Evolutionary conservation across 2,329 filamentous ascomycete species (phyloP).

Genomic region (Penicillium glabrum): DNA sequence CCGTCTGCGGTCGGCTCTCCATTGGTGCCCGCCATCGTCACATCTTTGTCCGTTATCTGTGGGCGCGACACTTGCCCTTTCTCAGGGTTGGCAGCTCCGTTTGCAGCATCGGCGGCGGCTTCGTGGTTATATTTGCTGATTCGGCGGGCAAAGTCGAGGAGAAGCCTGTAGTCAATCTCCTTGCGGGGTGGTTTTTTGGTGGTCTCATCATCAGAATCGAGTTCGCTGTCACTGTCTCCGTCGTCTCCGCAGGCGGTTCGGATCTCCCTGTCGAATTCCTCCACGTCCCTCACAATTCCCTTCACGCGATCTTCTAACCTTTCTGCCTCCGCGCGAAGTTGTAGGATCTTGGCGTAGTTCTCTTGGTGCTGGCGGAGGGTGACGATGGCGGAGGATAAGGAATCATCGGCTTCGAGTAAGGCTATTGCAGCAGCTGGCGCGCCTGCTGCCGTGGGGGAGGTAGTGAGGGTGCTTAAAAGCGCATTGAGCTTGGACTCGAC

Average conservation of each 20-base stretch:
- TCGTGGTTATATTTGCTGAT: conserved; percentile 50
- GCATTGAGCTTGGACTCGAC: conserved; percentile 45
- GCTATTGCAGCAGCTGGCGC: conserved; percentile 42
- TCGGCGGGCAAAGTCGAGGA: conserved; percentile 46
- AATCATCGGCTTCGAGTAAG: conserved; percentile 44
- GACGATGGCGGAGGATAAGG: conserved; percentile 40
- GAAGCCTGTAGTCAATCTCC: conserved; percentile 45
- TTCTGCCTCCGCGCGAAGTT: conserved; percentile 41
- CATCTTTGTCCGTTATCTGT: conserved; percentile 27
- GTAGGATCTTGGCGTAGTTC: conserved; percentile 44
- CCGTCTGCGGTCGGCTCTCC: conserved; percentile 20
- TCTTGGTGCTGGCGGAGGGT: conserved; percentile 46
- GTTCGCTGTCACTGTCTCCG: conserved; percentile 32
- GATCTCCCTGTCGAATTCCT: conserved; percentile 42
- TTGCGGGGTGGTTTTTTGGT: conserved; percentile 17
- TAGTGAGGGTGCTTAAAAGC: conserved; percentile 42
- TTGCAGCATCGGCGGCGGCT: conserved; percentile 44
- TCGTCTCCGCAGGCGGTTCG: conserved; percentile 32
- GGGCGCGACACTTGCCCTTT: conserved; percentile 19
- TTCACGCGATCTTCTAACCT: conserved; percentile 43
- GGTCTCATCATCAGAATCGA: conserved; percentile 23
- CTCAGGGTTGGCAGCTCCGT: conserved; percentile 21
- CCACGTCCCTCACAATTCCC: conserved; percentile 41
- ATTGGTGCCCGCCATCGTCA: conserved; percentile 36
- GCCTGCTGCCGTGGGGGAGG: conserved; percentile 44